Evolutionary conservation across 2,329 filamentous ascomycete species (phyloP).

Genomic region (Hysterium pulicare): DNA sequence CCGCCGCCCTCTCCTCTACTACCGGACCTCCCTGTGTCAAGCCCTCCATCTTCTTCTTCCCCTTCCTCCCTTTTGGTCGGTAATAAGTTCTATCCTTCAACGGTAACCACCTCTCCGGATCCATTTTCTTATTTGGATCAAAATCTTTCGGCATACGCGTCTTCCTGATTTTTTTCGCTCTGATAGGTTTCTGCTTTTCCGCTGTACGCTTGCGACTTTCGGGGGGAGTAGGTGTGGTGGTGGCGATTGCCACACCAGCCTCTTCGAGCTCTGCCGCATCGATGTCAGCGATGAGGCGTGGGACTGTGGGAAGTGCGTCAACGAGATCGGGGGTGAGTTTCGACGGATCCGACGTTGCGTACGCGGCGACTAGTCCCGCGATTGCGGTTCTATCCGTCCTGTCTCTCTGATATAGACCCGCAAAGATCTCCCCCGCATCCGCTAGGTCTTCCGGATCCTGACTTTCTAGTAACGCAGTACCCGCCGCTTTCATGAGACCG

Average conservation of each 20-base stretch:
- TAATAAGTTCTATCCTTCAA: conserved; percentile 86
- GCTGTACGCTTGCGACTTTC: conserved; percentile 37
- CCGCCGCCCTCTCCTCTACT: conserved; percentile 57
- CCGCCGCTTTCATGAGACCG: conserved; percentile 71
- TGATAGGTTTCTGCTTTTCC: conserved; percentile 44
- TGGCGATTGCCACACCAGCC: conserved; percentile 59
- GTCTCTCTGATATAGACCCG: conserved; percentile 63
- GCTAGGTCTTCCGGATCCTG: conserved; percentile 64
- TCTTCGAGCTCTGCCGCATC: conserved; percentile 61
- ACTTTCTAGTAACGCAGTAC: conserved; percentile 76
- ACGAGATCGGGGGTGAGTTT: conserved; percentile 54
- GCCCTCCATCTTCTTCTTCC: conserved; percentile 69
- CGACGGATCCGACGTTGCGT: conserved; percentile 60
- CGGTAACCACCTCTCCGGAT: conserved; percentile 91
- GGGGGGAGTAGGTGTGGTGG: conserved; percentile 28
- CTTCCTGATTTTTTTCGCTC: conserved; percentile 57
- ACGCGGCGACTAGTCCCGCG: conserved; percentile 82
- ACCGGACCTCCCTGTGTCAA: conserved; percentile 83
- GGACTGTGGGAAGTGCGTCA: conserved; percentile 58
- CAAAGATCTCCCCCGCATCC: conserved; percentile 75
- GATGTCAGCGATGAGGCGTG: conserved; percentile 58
- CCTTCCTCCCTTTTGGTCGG: conserved; percentile 86
- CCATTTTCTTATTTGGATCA: conserved; percentile 73
- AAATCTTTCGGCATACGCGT: conserved; percentile 68
- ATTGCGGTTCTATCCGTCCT: conserved; percentile 66